Evolutionary conservation across 1,139 yeast species (phyloP).

Genomic region (Kodamaea ohmeri): DNA sequence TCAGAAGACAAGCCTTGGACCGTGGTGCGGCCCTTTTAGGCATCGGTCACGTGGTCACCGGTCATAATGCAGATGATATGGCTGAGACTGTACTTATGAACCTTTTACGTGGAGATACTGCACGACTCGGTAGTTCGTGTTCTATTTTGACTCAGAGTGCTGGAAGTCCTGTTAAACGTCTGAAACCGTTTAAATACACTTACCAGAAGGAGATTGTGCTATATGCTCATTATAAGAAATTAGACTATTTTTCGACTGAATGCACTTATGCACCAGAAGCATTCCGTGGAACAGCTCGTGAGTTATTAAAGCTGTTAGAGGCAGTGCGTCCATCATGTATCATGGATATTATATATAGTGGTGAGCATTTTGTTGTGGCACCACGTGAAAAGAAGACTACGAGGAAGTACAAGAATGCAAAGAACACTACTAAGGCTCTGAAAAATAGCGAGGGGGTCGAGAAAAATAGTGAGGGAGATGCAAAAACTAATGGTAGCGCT

Average conservation of each 20-base stretch:
- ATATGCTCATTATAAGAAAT: slow-evolving; percentile 92
- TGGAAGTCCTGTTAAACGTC: slow-evolving; percentile 81
- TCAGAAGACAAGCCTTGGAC: slow-evolving; percentile 93
- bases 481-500: slow-evolving; percentile 30
- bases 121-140: slow-evolving; percentile 88
- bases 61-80: slow-evolving; percentile 99
- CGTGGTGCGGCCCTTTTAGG: slow-evolving; percentile 91
- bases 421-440: slow-evolving; percentile 21
- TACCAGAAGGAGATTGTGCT: slow-evolving; percentile 97
- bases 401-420: slow-evolving; percentile 29
- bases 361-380: slow-evolving; percentile 76
- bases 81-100: slow-evolving; percentile 98
- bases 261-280: slow-evolving; percentile 99
- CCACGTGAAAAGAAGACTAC: slow-evolving; percentile 46
- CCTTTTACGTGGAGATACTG: slow-evolving; percentile 90
- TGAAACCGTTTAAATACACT: slow-evolving; percentile 93
- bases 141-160: slow-evolving; percentile 76
- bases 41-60: slow-evolving; percentile 90
- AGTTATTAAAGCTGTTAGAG: slow-evolving; percentile 83
- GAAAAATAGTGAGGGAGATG: background rate
- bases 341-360: slow-evolving; percentile 90
- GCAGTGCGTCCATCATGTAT: slow-evolving; percentile 90
- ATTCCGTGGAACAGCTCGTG: slow-evolving; percentile 95
- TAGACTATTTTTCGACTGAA: slow-evolving; percentile 95
- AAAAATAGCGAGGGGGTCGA: slow-evolving; percentile 16